Conservation (phyloP, 768 basidiomycete genomes). For the Leccinum imitatum region DNA sequence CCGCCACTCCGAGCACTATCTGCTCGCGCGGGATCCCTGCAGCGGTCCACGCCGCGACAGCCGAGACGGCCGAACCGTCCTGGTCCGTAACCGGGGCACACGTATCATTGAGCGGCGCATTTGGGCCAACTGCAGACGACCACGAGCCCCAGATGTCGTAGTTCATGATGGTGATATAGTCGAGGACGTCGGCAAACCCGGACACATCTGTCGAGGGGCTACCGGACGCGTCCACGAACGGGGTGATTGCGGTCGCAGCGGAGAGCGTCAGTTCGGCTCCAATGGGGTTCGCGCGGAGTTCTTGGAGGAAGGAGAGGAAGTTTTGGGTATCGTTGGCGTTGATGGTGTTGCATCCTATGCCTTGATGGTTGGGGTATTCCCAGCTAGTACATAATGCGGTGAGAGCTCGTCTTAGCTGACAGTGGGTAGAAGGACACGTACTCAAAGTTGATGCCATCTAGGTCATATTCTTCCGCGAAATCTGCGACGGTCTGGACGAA, state of each 20-base stretch:
- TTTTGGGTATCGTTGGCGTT: slow-evolving; percentile 62
- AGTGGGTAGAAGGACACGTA: neutral
- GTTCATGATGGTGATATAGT: slow-evolving; percentile 60
- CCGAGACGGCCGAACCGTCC: slow-evolving; percentile 71
- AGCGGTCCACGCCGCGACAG: slow-evolving; percentile 67
- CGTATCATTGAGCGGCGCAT: slow-evolving; percentile 76
- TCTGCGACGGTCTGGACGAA: slow-evolving; percentile 59
- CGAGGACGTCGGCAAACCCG: slow-evolving; percentile 67
- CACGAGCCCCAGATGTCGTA: slow-evolving; percentile 53
- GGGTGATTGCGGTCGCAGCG: slow-evolving; percentile 60
- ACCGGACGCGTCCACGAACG: slow-evolving; percentile 61
- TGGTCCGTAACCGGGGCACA: slow-evolving; percentile 62
- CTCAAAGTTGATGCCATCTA: slow-evolving; percentile 49
- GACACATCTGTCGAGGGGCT: slow-evolving; percentile 54
- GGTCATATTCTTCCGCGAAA: slow-evolving; percentile 46
- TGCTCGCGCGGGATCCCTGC: slow-evolving; percentile 71
- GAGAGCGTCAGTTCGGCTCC: slow-evolving; percentile 59
- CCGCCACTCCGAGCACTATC: slow-evolving; percentile 80
- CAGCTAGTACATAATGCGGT: slow-evolving; percentile 49
- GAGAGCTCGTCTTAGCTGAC: neutral
- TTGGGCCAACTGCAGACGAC: slow-evolving; percentile 53
- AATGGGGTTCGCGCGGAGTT: slow-evolving; percentile 55
- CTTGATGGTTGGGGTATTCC: slow-evolving; percentile 74
- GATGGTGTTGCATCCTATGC: slow-evolving; percentile 66
- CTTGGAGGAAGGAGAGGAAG: slow-evolving; percentile 73